Evolutionary conservation across 192 early-diverging fungal genomes (phyloP).

Genomic region (Mortierella alpina): DNA sequence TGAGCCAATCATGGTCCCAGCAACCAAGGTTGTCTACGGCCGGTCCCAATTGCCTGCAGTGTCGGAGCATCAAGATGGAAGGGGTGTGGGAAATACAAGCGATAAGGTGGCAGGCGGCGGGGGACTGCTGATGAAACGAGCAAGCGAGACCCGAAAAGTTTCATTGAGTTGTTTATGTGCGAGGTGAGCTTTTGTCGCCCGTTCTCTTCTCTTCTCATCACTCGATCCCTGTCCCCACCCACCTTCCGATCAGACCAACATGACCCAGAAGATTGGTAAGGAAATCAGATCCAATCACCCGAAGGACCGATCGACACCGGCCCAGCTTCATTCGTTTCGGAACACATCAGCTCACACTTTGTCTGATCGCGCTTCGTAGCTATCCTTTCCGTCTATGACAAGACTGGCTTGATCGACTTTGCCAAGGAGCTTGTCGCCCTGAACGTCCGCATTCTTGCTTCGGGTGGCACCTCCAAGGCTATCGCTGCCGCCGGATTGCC

Average conservation of each 20-base stretch:
- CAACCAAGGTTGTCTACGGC: not conserved
- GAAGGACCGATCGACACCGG: not conserved
- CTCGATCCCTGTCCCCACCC: slow-evolving; percentile 18
- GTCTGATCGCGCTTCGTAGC: slow-evolving; percentile 49
- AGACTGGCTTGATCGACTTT: slow-evolving; percentile 92
- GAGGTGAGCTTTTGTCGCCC: not conserved
- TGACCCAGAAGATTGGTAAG: slow-evolving; percentile 54
- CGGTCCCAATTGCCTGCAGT: not conserved
- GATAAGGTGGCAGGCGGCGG: not conserved
- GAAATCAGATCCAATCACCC: not conserved
- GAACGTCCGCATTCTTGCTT: slow-evolving; percentile 88
- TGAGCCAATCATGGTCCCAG: slow-evolving; percentile 1
- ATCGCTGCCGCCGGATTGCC: slow-evolving; percentile 90
- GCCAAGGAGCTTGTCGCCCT: slow-evolving; percentile 82
- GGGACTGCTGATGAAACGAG: slow-evolving; percentile 47
- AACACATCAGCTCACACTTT: not conserved
- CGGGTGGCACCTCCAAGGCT: slow-evolving; percentile 94
- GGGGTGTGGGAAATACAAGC: not conserved
- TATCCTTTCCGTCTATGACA: slow-evolving; percentile 97
- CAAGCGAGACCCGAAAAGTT: not conserved
- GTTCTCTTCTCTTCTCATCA: slow-evolving; percentile 5
- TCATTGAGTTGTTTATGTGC: not conserved
- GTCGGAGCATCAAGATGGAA: not conserved
- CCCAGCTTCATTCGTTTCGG: not conserved
- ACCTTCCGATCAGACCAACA: slow-evolving; percentile 18